These are phyloP conservation scores for Naganishia antarctica DNA, from an alignment of 768 basidiomycete species.

Conservation along the genomic window DNA sequence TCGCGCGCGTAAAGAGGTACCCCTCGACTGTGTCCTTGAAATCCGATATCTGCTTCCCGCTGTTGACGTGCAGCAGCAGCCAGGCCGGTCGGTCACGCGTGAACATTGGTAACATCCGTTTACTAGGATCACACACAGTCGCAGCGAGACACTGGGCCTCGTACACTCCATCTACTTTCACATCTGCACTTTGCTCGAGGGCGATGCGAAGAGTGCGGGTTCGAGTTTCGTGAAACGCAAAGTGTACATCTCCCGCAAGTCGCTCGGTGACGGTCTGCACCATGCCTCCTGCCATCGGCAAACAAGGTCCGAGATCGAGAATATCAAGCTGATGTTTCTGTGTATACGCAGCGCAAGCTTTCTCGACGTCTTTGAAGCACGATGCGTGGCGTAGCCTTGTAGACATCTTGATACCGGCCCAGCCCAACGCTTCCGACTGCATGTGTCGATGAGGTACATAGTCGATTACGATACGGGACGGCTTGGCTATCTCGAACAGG, in stretches of 20 bases:
- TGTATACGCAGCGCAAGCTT: neutral
- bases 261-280: no score
- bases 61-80: neutral
- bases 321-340: neutral
- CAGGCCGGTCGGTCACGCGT: neutral
- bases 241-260: neutral
- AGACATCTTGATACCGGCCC: neutral
- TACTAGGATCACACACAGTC: neutral
- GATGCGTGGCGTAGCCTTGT: neutral
- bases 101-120: neutral
- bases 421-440: neutral
- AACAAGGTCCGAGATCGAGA: constrained; percentile 12
- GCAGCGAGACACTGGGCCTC: neutral
- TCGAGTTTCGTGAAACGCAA: neutral
- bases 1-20: neutral
- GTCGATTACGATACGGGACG: neutral
- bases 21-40: neutral
- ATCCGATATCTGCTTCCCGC: neutral
- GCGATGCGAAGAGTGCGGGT: neutral
- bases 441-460: neutral
- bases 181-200: neutral
- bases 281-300: neutral
- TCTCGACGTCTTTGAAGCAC: neutral
- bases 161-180: neutral
- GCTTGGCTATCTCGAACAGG: neutral